Evolutionary conservation across 257 asterid species (phyloP).

Genomic region (Cinchona pubescens): DNA sequence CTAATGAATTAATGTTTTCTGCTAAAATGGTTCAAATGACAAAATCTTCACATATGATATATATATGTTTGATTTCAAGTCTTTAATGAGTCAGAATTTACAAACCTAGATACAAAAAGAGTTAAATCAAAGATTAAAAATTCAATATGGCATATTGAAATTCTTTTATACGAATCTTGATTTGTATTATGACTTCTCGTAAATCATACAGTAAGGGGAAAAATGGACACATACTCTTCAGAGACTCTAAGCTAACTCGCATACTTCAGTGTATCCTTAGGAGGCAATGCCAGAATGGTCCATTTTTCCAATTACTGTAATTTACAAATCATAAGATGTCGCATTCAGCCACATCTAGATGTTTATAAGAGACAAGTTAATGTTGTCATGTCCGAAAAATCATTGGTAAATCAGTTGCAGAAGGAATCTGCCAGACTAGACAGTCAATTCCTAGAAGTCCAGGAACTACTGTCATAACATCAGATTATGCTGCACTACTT

Average conservation of each 20-base stretch:
- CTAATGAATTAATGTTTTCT: neutral
- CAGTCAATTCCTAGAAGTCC: conserved; percentile 65
- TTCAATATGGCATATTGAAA: neutral
- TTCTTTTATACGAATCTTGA: neutral
- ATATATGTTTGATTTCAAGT: too few species aligned
- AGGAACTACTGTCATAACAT: conserved; percentile 31
- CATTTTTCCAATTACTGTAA: too few species aligned
- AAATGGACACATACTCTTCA: conserved; percentile 78
- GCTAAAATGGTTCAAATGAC: too few species aligned
- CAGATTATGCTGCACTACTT: conserved; percentile 48
- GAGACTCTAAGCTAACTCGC: conserved; percentile 96
- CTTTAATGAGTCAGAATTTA: too few species aligned
- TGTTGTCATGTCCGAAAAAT: conserved; percentile 84
- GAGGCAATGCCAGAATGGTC: conserved; percentile 87
- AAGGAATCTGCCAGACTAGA: conserved; percentile 67
- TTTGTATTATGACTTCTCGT: conserved; percentile 13
- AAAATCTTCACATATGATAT: too few species aligned
- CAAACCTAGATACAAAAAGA: too few species aligned
- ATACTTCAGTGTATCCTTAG: conserved; percentile 82
- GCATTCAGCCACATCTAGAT: too few species aligned
- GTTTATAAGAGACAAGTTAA: too few species aligned
- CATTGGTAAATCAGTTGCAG: conserved; percentile 81
- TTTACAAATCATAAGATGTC: too few species aligned
- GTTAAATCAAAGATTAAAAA: neutral
- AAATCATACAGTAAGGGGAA: conserved; percentile 65